Base-by-base conservation (phyloP, 2,329 filamentous ascomycete species). In the Remersonia thermophila region DNA sequence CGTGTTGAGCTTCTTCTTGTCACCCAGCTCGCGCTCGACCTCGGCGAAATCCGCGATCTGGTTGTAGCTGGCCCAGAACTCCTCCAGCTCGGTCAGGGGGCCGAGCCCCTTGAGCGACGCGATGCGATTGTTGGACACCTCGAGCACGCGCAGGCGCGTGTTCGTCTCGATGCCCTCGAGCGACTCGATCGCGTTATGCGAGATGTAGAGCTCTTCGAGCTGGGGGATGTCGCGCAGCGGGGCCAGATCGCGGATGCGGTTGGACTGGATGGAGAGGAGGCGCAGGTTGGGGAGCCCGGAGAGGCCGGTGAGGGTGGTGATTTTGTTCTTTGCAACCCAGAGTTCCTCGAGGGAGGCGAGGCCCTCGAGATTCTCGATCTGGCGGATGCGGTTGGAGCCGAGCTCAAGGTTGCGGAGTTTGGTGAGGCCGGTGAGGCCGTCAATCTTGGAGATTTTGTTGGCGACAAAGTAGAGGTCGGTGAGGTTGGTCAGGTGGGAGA, bases 301-400 rank as follows among this genome's bases (percentile, higher is more conserved):
- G 12, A 96, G 71, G 35, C 83, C 80, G 45, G 73, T 77, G 44
- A 96, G 75, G 51, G 86, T 74, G 0, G 80, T 82, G 50, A 98
- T 94, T 56, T 93, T 95, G 65, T 95, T 95, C 69, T 94, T 96
- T 39, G 84, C 91, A 13, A 96, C 63, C 87, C 87, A 96, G 12
- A 95, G 67, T 56, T 94, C 77, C 55, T 93, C 80, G n/a, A 98
- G 62, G 7, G 71, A 70, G n/a, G 67, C 71, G 31, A 96, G 63
- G 2, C 72, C 71, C 28, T 91, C 83, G 23, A 98, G 67, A 42
- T 91, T 91, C 52, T 86, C 71, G 38, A 98, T 86, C 56, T 89
- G 80, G 41, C 85, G 72, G 54, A 98, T 91, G 32, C 84, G 72
- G 60, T 98, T 98, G 13, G 86, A 93, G 3, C 83, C 91, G 28